Evolutionary conservation across 208 protist genomes (phyloP).

Genomic region (Phytomonas sp.): DNA sequence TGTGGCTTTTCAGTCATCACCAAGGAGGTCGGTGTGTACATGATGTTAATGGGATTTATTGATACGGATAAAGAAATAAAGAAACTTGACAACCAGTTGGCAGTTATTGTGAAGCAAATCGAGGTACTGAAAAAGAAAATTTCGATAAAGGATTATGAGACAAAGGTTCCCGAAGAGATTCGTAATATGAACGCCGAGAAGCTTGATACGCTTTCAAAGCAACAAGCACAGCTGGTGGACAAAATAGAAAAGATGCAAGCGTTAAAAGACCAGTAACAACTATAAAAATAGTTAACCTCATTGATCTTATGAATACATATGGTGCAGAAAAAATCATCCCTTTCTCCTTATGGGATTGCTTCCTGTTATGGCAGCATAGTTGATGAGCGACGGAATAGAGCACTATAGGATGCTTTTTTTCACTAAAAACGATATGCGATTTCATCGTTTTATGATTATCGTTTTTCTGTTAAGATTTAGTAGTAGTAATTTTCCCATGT

Average conservation of each 20-base stretch:
- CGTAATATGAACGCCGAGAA: conserved; percentile 78
- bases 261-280: conserved; percentile 17
- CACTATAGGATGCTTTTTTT: background rate
- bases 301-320: background rate
- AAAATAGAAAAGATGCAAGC: conserved; percentile 75
- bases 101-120: conserved; percentile 67
- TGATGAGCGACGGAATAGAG: background rate
- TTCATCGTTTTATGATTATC: background rate
- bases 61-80: conserved; percentile 84
- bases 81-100: conserved; percentile 84
- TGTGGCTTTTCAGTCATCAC: conserved; percentile 83
- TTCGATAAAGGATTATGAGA: conserved; percentile 81
- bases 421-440: background rate
- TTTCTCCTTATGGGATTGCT: background rate
- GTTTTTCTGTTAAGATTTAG: background rate
- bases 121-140: conserved; percentile 85
- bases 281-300: background rate
- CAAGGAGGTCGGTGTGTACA: conserved; percentile 74
- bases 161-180: conserved; percentile 83
- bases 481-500: background rate
- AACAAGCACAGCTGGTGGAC: conserved; percentile 56
- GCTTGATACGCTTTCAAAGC: conserved; percentile 46
- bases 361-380: background rate
- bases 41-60: conserved; percentile 89
- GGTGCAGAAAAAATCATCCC: background rate